Evolutionary conservation across 257 asterid genomes (phyloP).

Genomic region (Jacaranda mimosifolia): DNA sequence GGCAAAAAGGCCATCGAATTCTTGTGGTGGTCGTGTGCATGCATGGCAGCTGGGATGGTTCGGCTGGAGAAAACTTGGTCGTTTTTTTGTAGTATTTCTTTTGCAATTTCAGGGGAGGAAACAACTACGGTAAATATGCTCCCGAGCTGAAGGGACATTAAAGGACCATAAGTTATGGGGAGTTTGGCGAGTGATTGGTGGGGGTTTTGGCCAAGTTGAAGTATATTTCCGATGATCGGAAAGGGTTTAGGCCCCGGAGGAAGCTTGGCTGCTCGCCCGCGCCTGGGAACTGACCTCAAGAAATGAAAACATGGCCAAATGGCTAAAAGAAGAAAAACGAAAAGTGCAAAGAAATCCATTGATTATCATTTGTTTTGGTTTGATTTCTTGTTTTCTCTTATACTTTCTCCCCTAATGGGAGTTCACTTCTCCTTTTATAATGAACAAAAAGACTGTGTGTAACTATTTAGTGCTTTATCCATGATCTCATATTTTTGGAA

Average conservation of each 20-base stretch:
- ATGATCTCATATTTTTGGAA: no score
- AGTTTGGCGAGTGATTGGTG: constrained; percentile 31
- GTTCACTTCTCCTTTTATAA: no score
- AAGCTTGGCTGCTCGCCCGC: neutral
- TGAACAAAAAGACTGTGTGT: no score
- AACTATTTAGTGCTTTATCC: no score
- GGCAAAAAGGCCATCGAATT: no score
- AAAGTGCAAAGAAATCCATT: neutral
- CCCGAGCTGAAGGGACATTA: constrained; percentile 33
- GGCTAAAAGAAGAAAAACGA: neutral
- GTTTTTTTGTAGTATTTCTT: constrained; percentile 36
- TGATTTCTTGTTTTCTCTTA: no score
- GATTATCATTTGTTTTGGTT: no score
- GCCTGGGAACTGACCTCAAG: neutral
- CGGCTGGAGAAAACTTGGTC: constrained; percentile 38
- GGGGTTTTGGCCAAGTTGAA: neutral
- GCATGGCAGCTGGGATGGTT: neutral
- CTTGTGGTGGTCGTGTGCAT: no score
- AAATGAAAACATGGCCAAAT: neutral
- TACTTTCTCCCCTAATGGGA: no score
- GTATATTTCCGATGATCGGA: constrained; percentile 32
- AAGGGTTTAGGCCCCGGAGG: neutral
- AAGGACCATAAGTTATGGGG: constrained; percentile 38
- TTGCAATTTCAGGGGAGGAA: constrained; percentile 38
- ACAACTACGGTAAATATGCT: constrained; percentile 23